A percentile compares a stretch with the other conserved stretches of the same genome.
phyloP scores from a whole-genome alignment of 169 alveolate species.

The Cryptosporidium ubiquitum region DNA sequence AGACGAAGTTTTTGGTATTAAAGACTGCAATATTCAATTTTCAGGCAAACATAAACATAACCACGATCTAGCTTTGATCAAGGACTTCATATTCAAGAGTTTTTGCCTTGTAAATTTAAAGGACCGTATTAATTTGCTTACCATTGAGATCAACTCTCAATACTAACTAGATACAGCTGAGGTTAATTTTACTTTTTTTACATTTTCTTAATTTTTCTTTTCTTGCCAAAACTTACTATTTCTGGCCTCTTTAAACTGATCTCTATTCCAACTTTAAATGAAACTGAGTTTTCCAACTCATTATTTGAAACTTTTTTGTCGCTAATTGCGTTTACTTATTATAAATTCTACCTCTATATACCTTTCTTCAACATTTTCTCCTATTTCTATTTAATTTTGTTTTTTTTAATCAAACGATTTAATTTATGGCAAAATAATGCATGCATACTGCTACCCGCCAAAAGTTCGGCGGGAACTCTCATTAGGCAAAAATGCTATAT shows the following conservation, averaged over 20 bases:
- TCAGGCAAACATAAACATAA: slow-evolving; percentile 10
- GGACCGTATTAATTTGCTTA: not conserved
- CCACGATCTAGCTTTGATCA: slow-evolving; percentile 3
- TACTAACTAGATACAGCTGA: not conserved
- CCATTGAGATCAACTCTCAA: not conserved
- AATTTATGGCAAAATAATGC: not conserved
- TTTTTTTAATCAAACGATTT: not conserved
- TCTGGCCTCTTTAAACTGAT: not conserved
- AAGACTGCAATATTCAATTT: slow-evolving; percentile 17
- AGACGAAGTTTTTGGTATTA: slow-evolving; percentile 63
- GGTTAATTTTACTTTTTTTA: not conserved
- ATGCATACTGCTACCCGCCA: not conserved
- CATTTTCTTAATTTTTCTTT: not conserved
- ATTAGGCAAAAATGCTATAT: not conserved
- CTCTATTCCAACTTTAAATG: not conserved
- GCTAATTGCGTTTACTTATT: too few relatives aligned
- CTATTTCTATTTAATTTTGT: not conserved
- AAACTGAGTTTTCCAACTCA: too few relatives aligned
- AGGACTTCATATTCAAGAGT: slow-evolving; percentile 2
- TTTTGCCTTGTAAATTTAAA: slow-evolving; percentile 25
- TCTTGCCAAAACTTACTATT: not conserved
- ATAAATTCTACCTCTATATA: not conserved
- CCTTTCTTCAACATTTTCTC: not conserved
- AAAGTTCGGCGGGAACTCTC: not conserved
- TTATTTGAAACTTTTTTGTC: too few relatives aligned